phyloP scores from a whole-genome alignment of 768 basidiomycete genomes.

The Macrolepiota fuliginosa region DNA sequence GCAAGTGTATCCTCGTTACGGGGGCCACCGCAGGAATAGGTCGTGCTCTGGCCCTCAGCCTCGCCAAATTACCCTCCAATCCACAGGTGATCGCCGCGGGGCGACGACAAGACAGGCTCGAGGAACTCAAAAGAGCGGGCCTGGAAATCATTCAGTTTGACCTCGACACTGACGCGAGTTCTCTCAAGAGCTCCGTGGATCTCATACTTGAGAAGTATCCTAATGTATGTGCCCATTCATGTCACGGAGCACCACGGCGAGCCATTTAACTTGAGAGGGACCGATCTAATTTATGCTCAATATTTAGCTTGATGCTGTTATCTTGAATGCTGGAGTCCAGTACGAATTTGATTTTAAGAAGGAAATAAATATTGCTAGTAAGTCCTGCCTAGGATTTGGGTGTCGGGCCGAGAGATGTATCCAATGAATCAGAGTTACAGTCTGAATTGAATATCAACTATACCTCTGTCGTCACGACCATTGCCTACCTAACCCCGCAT shows the following conservation, averaged over 20 bases:
- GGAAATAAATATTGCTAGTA: slow-evolving; percentile 35
- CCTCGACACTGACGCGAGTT: slow-evolving; percentile 33
- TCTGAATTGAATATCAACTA: slow-evolving; percentile 57
- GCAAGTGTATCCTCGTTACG: slow-evolving; percentile 50
- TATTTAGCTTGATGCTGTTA: slow-evolving; percentile 50
- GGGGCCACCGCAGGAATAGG: slow-evolving; percentile 63
- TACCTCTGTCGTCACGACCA: slow-evolving; percentile 44
- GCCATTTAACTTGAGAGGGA: not conserved
- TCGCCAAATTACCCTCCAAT: slow-evolving; percentile 43
- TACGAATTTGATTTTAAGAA: slow-evolving; percentile 45
- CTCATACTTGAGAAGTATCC: slow-evolving; percentile 43
- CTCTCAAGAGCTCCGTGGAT: slow-evolving; percentile 39
- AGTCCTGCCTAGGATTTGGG: not conserved
- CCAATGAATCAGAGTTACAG: slow-evolving; percentile 29
- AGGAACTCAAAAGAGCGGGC: slow-evolving; percentile 39
- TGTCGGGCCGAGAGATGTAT: not conserved
- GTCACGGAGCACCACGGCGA: not conserved
- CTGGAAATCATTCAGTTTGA: slow-evolving; percentile 44
- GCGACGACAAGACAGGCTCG: slow-evolving; percentile 50
- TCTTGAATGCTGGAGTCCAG: slow-evolving; percentile 55
- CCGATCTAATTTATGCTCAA: not conserved
- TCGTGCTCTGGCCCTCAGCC: slow-evolving; percentile 48
- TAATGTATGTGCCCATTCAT: slow-evolving; percentile 33
- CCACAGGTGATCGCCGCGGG: slow-evolving; percentile 52
- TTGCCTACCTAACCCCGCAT: slow-evolving; percentile 51